phyloP scores from a whole-genome alignment of 306 rosid species.

The Bauhinia variegata region DNA sequence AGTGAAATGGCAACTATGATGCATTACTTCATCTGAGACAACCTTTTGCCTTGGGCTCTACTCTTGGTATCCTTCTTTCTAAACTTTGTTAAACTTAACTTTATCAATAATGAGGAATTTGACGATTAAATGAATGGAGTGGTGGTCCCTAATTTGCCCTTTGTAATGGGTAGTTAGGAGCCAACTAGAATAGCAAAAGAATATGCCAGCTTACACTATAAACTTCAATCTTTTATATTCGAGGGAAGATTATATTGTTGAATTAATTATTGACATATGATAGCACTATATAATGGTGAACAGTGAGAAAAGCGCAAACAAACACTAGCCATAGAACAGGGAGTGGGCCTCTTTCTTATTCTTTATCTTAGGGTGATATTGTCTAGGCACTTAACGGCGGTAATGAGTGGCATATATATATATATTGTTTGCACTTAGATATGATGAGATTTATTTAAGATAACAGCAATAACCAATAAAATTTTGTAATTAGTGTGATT shows the following conservation, averaged over 20 bases:
- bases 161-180: conserved; percentile 25
- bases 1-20: conserved; percentile 21
- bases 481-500: too few relatives aligned
- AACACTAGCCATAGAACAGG: too few relatives aligned
- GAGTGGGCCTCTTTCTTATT: not conserved
- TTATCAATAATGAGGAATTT: conserved; percentile 26
- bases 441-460: too few relatives aligned
- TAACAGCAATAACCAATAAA: too few relatives aligned
- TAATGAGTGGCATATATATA: too few relatives aligned
- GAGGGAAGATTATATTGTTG: not conserved
- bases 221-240: too few relatives aligned
- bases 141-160: conserved; percentile 39
- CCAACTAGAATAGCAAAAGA: conserved; percentile 14
- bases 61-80: conserved; percentile 26
- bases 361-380: not conserved
- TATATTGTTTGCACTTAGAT: too few relatives aligned
- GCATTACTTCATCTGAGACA: conserved; percentile 2
- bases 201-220: too few relatives aligned
- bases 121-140: conserved; percentile 20
- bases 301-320: not conserved
- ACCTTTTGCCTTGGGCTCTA: conserved; percentile 18
- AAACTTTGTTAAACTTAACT: conserved; percentile 19
- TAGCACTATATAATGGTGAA: not conserved
- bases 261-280: not conserved
- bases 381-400: too few relatives aligned